phyloP scores from a whole-genome alignment of 2,329 filamentous ascomycete species.

The Fusarium dimerum region DNA sequence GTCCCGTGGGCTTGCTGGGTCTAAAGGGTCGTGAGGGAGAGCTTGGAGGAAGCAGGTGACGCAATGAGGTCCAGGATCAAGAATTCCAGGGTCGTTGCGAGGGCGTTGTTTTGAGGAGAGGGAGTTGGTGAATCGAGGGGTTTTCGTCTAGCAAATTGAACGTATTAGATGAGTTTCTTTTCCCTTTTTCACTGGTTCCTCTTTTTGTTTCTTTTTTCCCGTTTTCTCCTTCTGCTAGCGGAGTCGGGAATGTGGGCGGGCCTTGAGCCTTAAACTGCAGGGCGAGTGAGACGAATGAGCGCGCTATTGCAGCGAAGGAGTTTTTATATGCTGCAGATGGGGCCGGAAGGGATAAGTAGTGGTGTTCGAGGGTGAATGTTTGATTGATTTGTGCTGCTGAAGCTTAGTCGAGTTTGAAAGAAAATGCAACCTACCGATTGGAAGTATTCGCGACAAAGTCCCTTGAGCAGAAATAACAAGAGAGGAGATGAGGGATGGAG shows the following conservation, averaged over 20 bases:
- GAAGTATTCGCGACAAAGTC: no score
- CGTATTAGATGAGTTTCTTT: not conserved
- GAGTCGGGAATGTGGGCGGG: conserved; percentile 3
- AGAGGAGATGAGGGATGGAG: not conserved
- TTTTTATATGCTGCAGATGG: not conserved
- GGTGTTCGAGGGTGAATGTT: not conserved
- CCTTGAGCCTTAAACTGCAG: conserved; percentile 6
- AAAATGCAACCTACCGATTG: no score
- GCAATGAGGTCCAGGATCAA: conserved; percentile 9
- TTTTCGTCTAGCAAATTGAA: not conserved
- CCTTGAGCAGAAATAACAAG: not conserved
- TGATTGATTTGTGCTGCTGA: not conserved
- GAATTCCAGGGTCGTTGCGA: not conserved
- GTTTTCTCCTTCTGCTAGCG: not conserved
- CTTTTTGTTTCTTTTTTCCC: no score
- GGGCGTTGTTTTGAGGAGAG: not conserved
- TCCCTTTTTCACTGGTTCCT: not conserved
- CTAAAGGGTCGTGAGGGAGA: conserved; percentile 11
- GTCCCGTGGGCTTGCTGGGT: conserved; percentile 19
- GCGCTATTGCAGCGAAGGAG: conserved; percentile 8
- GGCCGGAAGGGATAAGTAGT: not conserved
- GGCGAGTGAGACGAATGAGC: conserved; percentile 18
- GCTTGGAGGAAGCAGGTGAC: conserved; percentile 13
- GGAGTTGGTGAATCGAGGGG: not conserved
- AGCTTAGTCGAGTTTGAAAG: no score